Percentiles rank a stretch among this genome's conserved stretches.
Conservation (phyloP, 225 moss, liverwort and hornwort species). For the Physcomitrellopsis africana region DNA sequence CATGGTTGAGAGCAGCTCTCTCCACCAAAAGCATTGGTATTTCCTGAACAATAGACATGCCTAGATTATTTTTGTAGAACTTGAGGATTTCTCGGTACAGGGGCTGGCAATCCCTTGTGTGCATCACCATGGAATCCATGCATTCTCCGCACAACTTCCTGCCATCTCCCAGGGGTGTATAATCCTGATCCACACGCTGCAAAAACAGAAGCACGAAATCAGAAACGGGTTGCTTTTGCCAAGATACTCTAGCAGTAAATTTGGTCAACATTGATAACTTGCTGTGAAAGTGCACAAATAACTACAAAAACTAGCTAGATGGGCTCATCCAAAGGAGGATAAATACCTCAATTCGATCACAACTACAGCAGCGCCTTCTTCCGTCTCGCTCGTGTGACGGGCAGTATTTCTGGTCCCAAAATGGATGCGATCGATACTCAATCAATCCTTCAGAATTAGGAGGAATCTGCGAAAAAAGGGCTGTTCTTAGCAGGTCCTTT, state of each 20-base stretch:
- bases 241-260: neutral
- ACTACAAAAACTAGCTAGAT: too few species aligned
- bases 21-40: slow-evolving; percentile 96
- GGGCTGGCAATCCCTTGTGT: slow-evolving; percentile 91
- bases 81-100: slow-evolving; percentile 86
- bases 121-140: slow-evolving; percentile 77
- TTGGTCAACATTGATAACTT: too few species aligned
- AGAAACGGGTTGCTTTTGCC: neutral
- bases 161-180: slow-evolving; percentile 79
- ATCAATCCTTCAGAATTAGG: slow-evolving; percentile 83
- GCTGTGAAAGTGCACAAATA: too few species aligned
- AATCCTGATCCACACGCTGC: slow-evolving; percentile 71
- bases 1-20: slow-evolving; percentile 89
- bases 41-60: slow-evolving; percentile 88
- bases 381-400: slow-evolving; percentile 84
- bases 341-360: slow-evolving; percentile 94
- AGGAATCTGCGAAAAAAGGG: slow-evolving; percentile 71
- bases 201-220: slow-evolving; percentile 18
- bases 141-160: slow-evolving; percentile 90
- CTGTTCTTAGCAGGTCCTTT: slow-evolving; percentile 13
- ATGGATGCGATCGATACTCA: slow-evolving; percentile 95
- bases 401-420: slow-evolving; percentile 97
- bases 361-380: slow-evolving; percentile 90
- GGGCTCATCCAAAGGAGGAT: too few species aligned
- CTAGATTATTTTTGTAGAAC: slow-evolving; percentile 67